phyloP scores from a whole-genome alignment of 345 rosid genomes.

The Brassica carinata region DNA sequence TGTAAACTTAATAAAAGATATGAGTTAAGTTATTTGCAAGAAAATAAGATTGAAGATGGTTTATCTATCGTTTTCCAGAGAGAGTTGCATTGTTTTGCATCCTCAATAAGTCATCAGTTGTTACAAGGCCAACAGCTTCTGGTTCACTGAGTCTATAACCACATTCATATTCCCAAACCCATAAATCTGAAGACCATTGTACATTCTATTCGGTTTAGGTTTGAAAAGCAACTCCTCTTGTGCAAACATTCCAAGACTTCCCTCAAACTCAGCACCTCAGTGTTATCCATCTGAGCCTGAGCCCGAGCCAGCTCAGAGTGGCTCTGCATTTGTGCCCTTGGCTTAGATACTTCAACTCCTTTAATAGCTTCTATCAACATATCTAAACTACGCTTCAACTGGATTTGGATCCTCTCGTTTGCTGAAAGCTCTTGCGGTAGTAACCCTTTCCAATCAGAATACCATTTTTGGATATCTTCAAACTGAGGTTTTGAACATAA shows the following conservation, averaged over 20 bases:
- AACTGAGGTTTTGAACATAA: constrained; percentile 65
- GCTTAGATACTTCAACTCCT: constrained; percentile 68
- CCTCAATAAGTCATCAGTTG: constrained; percentile 73
- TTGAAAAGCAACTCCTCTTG: constrained; percentile 78
- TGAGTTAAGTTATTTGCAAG: constrained; percentile 9
- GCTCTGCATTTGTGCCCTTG: constrained; percentile 62
- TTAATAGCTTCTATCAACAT: constrained; percentile 81
- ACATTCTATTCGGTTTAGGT: constrained; percentile 78
- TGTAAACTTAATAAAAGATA: constrained; percentile 11
- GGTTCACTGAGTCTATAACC: constrained; percentile 65
- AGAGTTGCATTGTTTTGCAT: constrained; percentile 64
- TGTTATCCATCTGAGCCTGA: constrained; percentile 44
- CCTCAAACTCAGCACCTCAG: constrained; percentile 65
- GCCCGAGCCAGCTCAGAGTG: constrained; percentile 62
- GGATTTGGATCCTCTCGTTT: constrained; percentile 69
- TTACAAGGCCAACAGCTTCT: constrained; percentile 74
- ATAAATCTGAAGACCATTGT: constrained; percentile 81
- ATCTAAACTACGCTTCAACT: constrained; percentile 66
- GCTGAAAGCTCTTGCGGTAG: constrained; percentile 82
- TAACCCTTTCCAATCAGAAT: constrained; percentile 71
- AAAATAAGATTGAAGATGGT: constrained; percentile 1
- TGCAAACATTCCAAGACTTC: constrained; percentile 85
- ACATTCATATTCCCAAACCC: constrained; percentile 86
- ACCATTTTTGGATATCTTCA: constrained; percentile 80
- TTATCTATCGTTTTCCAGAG: constrained; percentile 45